These are phyloP conservation scores for Claviceps sp. DNA, from an alignment of 2,329 filamentous ascomycete genomes.

Conservation along the genomic window DNA sequence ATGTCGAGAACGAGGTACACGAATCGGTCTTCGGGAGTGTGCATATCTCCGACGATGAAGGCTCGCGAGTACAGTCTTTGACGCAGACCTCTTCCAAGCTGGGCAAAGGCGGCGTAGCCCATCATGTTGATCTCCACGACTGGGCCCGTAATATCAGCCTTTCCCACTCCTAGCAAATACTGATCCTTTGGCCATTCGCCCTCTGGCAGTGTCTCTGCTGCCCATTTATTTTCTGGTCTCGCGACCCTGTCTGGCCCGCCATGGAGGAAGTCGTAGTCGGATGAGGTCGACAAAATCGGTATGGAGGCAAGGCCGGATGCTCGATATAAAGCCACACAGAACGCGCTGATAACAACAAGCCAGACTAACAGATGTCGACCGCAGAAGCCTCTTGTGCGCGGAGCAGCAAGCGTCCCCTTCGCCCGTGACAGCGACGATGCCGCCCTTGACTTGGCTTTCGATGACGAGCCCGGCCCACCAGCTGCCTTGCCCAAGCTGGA, in stretches of 20 bases:
- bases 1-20: conserved; percentile 82
- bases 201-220: conserved; percentile 5
- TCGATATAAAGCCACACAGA: conserved; percentile 7
- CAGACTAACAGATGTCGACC: conserved; percentile 6
- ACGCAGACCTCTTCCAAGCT: conserved; percentile 70
- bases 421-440: not conserved
- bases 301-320: conserved; percentile 7
- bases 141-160: conserved; percentile 48
- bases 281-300: conserved; percentile 8
- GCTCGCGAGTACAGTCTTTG: conserved; percentile 77
- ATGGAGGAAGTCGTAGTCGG: conserved; percentile 4
- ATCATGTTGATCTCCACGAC: conserved; percentile 84
- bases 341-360: conserved; percentile 6
- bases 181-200: conserved; percentile 8
- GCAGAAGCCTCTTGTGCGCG: conserved; percentile 1
- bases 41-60: conserved; percentile 66
- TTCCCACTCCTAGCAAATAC: conserved; percentile 40
- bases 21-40: conserved; percentile 55
- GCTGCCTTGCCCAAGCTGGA: not conserved
- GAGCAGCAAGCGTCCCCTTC: not conserved
- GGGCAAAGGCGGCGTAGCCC: conserved; percentile 69
- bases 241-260: conserved; percentile 1
- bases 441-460: not conserved
- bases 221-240: conserved; percentile 7
- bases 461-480: not conserved